Evolutionary conservation across 306 rosid species (phyloP).

Genomic region (Cicer yamashitae): DNA sequence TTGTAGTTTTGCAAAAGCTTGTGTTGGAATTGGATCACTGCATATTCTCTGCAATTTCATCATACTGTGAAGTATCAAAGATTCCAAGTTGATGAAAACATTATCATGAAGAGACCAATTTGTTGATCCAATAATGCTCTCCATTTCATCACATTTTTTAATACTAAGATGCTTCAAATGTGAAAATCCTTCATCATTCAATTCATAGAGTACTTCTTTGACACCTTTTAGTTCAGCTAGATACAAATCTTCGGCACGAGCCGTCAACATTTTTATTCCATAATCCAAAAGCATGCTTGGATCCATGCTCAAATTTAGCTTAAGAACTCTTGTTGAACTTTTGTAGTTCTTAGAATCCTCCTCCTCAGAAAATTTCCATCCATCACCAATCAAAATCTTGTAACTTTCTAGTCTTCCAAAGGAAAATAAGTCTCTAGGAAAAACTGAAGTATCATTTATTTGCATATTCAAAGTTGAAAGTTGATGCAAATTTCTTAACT

Average conservation of each 20-base stretch:
- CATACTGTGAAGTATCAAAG: conserved; percentile 43
- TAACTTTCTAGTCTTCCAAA: conserved; percentile 43
- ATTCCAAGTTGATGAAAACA: conserved; percentile 50
- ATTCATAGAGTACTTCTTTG: conserved; percentile 43
- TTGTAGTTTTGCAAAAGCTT: conserved; percentile 48
- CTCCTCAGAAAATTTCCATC: conserved; percentile 34
- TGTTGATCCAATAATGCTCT: conserved; percentile 42
- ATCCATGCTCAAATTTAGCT: conserved; percentile 36
- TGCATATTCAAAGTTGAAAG: conserved; percentile 44
- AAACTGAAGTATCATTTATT: conserved; percentile 25
- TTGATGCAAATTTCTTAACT: conserved; percentile 41
- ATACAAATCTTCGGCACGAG: conserved; percentile 50
- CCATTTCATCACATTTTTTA: conserved; percentile 43
- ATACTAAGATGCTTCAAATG: conserved; percentile 52
- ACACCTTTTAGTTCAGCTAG: conserved; percentile 51
- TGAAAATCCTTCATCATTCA: conserved; percentile 49
- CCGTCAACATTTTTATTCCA: conserved; percentile 41
- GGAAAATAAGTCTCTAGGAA: conserved; percentile 44
- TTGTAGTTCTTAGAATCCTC: background rate
- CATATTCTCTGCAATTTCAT: conserved; percentile 50
- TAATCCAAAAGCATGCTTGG: conserved; percentile 34
- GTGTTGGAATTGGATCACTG: conserved; percentile 38
- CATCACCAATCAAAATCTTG: conserved; percentile 47
- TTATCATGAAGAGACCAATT: conserved; percentile 32
- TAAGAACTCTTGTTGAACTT: conserved; percentile 40